Conservation (phyloP, 208 protist genomes). For the Leishmania tropica region DNA sequence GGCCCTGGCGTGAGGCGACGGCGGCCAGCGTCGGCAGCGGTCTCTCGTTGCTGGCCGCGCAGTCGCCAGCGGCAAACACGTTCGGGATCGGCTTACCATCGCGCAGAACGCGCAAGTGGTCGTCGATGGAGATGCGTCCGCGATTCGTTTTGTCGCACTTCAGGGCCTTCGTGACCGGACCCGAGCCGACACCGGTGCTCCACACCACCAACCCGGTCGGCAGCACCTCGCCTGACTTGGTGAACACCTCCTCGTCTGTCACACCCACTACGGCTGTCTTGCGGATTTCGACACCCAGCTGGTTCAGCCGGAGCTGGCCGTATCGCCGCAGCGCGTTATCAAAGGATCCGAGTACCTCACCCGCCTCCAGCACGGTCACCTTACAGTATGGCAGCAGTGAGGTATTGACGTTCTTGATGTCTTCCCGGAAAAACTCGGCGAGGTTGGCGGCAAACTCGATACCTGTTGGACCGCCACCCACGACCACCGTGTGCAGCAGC, state of each 20-base stretch:
- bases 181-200: slow-evolving; percentile 86
- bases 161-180: slow-evolving; percentile 73
- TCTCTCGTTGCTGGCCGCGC: slow-evolving; percentile 56
- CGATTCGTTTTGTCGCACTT: slow-evolving; percentile 72
- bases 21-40: slow-evolving; percentile 79
- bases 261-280: slow-evolving; percentile 80
- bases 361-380: slow-evolving; percentile 89
- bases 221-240: slow-evolving; percentile 70
- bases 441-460: slow-evolving; percentile 90
- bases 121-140: slow-evolving; percentile 71
- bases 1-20: slow-evolving; percentile 83
- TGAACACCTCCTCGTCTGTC: slow-evolving; percentile 69
- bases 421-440: slow-evolving; percentile 89
- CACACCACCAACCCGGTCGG: slow-evolving; percentile 81
- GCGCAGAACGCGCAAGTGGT: slow-evolving; percentile 68
- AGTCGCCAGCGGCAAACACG: slow-evolving; percentile 90
- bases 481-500: slow-evolving; percentile 90
- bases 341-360: slow-evolving; percentile 89
- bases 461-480: slow-evolving; percentile 91
- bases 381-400: slow-evolving; percentile 72
- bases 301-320: slow-evolving; percentile 65
- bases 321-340: slow-evolving; percentile 82
- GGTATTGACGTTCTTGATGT: slow-evolving; percentile 77
- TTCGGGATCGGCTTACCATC: slow-evolving; percentile 69
- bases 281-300: slow-evolving; percentile 67